These are phyloP conservation scores for Tricholoma terreum DNA, from an alignment of 768 basidiomycete species.

Conservation along the genomic window DNA sequence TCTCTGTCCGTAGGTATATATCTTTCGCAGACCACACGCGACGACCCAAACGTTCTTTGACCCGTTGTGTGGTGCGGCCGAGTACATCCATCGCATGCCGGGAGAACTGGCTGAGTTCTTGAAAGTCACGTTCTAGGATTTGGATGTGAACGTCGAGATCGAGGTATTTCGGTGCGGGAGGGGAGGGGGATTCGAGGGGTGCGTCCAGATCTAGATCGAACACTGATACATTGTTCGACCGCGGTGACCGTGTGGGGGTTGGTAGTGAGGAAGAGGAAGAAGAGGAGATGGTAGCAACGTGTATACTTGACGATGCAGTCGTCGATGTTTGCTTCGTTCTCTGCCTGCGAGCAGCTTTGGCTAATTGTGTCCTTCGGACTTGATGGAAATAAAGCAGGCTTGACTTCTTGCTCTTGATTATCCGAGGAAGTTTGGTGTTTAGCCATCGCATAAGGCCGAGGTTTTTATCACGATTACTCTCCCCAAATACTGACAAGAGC, in stretches of 20 bases:
- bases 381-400: slow-evolving; percentile 29
- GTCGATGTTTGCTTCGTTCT: no score
- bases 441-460: slow-evolving; percentile 62
- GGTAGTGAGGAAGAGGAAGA: slow-evolving; percentile 1
- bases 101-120: slow-evolving; percentile 45
- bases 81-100: slow-evolving; percentile 39
- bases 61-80: slow-evolving; percentile 52
- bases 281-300: background rate
- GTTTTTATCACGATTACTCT: slow-evolving; percentile 58
- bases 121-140: slow-evolving; percentile 53
- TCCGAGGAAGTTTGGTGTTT: slow-evolving; percentile 39
- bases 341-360: no score
- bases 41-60: slow-evolving; percentile 79
- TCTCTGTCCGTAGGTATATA: slow-evolving; percentile 43
- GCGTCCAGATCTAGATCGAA: slow-evolving; percentile 39
- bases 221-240: slow-evolving; percentile 11
- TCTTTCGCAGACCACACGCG: slow-evolving; percentile 64
- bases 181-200: slow-evolving; percentile 13
- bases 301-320: no score
- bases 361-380: background rate
- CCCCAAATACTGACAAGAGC: slow-evolving; percentile 55
- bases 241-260: background rate
- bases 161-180: slow-evolving; percentile 35
- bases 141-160: slow-evolving; percentile 53
- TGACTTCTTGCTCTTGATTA: slow-evolving; percentile 47